Percentiles rank a stretch among this genome's conserved stretches.
phyloP scores from a whole-genome alignment of 225 moss, liverwort and hornwort genomes.

The Polytrichum commune region DNA sequence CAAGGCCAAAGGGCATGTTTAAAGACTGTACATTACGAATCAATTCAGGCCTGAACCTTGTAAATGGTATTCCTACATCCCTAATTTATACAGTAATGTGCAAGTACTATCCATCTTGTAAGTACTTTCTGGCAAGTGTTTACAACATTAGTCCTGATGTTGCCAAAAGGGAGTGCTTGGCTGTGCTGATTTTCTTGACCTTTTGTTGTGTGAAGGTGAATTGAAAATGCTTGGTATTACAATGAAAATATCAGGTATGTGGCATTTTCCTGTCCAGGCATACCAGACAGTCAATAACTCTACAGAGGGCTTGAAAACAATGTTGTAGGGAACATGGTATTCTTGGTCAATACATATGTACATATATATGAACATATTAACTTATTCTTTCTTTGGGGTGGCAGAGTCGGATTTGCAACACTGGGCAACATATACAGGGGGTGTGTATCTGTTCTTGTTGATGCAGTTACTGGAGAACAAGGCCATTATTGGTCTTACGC shows the following conservation, averaged over 20 bases:
- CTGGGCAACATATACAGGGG: conserved; percentile 83
- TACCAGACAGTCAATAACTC: too few relatives aligned
- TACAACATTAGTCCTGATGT: background rate
- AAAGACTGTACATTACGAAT: conserved; percentile 78
- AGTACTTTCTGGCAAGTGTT: background rate
- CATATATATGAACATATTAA: too few relatives aligned
- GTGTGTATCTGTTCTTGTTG: conserved; percentile 78
- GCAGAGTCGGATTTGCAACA: conserved; percentile 85
- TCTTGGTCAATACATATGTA: too few relatives aligned
- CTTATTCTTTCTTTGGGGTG: conserved; percentile 9
- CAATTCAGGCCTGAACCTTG: conserved; percentile 69
- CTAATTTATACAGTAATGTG: too few relatives aligned
- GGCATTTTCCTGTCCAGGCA: background rate
- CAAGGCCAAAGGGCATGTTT: conserved; percentile 92
- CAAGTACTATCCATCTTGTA: background rate
- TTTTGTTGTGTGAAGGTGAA: conserved; percentile 45
- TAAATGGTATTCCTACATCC: conserved; percentile 37
- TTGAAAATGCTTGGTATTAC: conserved; percentile 78
- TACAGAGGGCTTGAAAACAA: too few relatives aligned
- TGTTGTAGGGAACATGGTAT: too few relatives aligned
- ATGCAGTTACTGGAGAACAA: conserved; percentile 95
- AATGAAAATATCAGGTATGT: conserved; percentile 57
- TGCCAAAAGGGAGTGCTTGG: background rate
- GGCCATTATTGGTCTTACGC: conserved; percentile 74
- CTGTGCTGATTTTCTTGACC: conserved; percentile 1